Evolutionary conservation across 768 basidiomycete species (phyloP), one percentile per base, ranked within the genome.

Genomic region (Mycena belliarum): DNA sequence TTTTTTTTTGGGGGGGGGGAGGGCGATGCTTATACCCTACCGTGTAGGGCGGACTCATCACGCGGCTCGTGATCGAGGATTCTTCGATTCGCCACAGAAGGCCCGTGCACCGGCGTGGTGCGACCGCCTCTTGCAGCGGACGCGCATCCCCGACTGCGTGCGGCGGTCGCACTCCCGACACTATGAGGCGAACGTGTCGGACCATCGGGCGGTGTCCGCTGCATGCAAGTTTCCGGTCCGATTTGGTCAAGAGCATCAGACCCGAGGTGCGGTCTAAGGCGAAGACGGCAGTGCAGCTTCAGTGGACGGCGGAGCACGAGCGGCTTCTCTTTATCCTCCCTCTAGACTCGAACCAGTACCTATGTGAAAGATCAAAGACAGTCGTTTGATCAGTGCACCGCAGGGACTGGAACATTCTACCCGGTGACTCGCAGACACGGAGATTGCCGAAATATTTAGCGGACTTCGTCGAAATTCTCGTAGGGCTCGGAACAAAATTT

Each of bases 31-130:
- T n/a, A n/a, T n/a, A n/a, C n/a, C 35, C 18, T 32, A 6, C 21
- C 44, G 32, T 52, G 12, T 35, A 12, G 29, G 95, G 95, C 10
- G 95, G 88, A 0, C 95, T 97, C 60, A 82, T 95, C n/a, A 84
- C 90, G 3, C 85, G 95, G 20, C 86, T 97, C 59, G 83, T 95
- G 8, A 80, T 98, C 43, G 94, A 94, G 58, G 94, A 98, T 70
- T 90, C 95, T 2, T 95, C 93, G 0, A 69, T 98, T 79, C 88
- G 3, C 93, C 90, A 1, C 92, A 93, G 70, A 98, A 98, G 72
- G 80, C 82, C 12, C 88, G 96, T 0, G 79, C 86, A 8, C 96
- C 96, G 4, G 95, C 96, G 2, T 99, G 95, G 95, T 99, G 96
- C 69, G 96, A 99, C 70, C 87, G 96, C 6, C 84, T 99, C 21